phyloP scores from a whole-genome alignment of 108 stramenopile genomes.

The Aurantiochytrium sp. region DNA sequence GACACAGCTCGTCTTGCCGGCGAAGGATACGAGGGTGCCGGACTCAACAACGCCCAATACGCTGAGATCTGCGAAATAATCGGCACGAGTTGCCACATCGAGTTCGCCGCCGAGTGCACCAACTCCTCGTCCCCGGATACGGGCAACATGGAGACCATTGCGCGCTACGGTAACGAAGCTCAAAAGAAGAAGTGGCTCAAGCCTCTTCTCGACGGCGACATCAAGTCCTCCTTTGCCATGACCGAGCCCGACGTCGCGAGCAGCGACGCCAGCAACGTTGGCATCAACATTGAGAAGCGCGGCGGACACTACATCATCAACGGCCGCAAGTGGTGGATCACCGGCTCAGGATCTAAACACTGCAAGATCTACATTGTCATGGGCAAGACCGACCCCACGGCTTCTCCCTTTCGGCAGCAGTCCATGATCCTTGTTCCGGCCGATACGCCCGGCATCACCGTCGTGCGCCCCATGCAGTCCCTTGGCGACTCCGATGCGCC shows the following conservation, averaged over 20 bases:
- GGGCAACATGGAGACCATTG: slow-evolving; percentile 93
- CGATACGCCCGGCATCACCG: slow-evolving; percentile 59
- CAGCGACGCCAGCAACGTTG: slow-evolving; percentile 83
- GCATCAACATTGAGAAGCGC: background rate
- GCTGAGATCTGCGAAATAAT: slow-evolving; percentile 75
- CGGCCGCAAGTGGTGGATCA: slow-evolving; percentile 44
- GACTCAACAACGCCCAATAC: slow-evolving; percentile 61
- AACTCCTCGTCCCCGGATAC: slow-evolving; percentile 76
- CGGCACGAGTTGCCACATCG: slow-evolving; percentile 52
- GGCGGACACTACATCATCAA: background rate
- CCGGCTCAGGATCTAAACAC: slow-evolving; percentile 67
- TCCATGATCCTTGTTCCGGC: slow-evolving; percentile 60
- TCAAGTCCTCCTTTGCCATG: slow-evolving; percentile 82
- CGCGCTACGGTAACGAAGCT: slow-evolving; percentile 67
- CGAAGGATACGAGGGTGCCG: slow-evolving; percentile 28
- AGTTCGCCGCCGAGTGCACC: background rate
- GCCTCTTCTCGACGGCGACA: slow-evolving; percentile 69
- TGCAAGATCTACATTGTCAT: slow-evolving; percentile 64
- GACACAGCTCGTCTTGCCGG: slow-evolving; percentile 1
- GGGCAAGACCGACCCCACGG: too few species aligned
- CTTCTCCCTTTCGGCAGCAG: too few species aligned
- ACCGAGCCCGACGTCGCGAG: slow-evolving; percentile 84
- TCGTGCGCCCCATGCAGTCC: slow-evolving; percentile 71
- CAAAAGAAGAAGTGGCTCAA: slow-evolving; percentile 65
- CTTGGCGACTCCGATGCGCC: slow-evolving; percentile 94